Evolutionary conservation across 1,139 yeast species (phyloP), one percentile per base, ranked within the genome.

Genomic region (Zygosaccharomyces sapae): DNA sequence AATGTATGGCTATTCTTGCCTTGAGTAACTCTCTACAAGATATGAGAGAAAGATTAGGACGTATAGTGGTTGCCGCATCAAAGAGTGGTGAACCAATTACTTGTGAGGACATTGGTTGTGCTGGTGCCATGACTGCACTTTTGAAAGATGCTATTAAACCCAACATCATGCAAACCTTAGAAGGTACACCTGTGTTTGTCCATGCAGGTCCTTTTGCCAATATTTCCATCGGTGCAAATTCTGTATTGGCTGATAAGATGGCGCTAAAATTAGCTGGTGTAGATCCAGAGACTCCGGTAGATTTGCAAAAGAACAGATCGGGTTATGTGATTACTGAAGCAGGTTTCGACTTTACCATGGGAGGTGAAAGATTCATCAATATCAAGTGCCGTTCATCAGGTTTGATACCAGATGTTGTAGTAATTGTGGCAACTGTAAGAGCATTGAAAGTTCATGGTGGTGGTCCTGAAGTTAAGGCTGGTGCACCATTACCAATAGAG

Each of bases 141-240:
- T 79, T 92, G 75, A 90, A 89, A 74, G 98, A 92, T 67, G 97
- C 98, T 37, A 86, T 92, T 66, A 90, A 92, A 74, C 98, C 98
- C 58, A 92, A 90, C 68, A 73, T 92, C 65, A 92, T 92, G 98
- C 98, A 92, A 73, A 88, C 97, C 45, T 78, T 92, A 58, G 98
- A 92, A 72, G 97, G 98, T 55, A 89, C 97, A 22, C 98, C 98
- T 33, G 98, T 92, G 38, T 83, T 92, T 62, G 96, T 92, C 45
- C 98, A 92, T 67, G 97, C 97, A 50, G 98, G 98, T 55, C 98
- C 98, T 44, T 92, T 92, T 67, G 98, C 98, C 58, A 92, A 92
- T 70, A 92, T 92, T 58, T 87, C 96, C 41, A 92, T 92, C 66
- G 98, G 97, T 65, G 97, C 97, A 6, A 83, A 88, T 53, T 90